phyloP scores from a whole-genome alignment of 179 eudicot species.

The Silene vulgaris region DNA sequence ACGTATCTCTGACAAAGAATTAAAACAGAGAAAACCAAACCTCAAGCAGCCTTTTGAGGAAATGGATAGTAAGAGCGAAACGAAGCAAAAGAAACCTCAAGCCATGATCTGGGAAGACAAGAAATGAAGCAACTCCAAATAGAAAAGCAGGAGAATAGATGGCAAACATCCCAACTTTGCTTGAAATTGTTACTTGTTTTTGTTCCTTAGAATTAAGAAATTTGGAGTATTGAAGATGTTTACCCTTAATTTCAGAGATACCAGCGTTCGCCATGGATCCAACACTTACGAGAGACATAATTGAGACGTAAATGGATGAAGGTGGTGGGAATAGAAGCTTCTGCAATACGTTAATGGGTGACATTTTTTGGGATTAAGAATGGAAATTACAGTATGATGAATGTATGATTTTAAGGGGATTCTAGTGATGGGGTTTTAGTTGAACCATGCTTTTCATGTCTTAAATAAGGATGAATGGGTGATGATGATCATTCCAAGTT shows the following conservation, averaged over 20 bases:
- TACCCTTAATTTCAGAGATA: slow-evolving; percentile 29
- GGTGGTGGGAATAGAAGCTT: slow-evolving; percentile 29
- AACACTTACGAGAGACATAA: slow-evolving; percentile 25
- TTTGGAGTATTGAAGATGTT: slow-evolving; percentile 38
- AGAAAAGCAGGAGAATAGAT: slow-evolving; percentile 46
- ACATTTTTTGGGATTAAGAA: slow-evolving; percentile 13
- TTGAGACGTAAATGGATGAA: slow-evolving; percentile 24
- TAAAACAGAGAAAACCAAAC: slow-evolving; percentile 14
- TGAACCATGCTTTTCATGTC: too few species aligned
- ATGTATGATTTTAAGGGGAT: too few species aligned
- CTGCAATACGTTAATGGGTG: slow-evolving; percentile 18
- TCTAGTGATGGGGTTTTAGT: too few species aligned
- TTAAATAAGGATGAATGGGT: too few species aligned
- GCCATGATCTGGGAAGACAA: slow-evolving; percentile 26
- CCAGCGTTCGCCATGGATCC: slow-evolving; percentile 20
- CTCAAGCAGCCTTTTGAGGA: slow-evolving; percentile 65
- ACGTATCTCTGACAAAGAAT: neutral
- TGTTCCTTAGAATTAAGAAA: neutral
- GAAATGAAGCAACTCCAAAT: slow-evolving; percentile 33
- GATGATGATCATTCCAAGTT: too few species aligned
- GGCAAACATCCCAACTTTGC: slow-evolving; percentile 46
- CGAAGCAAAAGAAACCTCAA: slow-evolving; percentile 41
- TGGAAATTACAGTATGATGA: too few species aligned
- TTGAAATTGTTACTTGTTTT: slow-evolving; percentile 11
- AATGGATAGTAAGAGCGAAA: slow-evolving; percentile 43